These are phyloP conservation scores for Asterochloris erici DNA, from an alignment of 139 green algal species.

Conservation along the genomic window DNA sequence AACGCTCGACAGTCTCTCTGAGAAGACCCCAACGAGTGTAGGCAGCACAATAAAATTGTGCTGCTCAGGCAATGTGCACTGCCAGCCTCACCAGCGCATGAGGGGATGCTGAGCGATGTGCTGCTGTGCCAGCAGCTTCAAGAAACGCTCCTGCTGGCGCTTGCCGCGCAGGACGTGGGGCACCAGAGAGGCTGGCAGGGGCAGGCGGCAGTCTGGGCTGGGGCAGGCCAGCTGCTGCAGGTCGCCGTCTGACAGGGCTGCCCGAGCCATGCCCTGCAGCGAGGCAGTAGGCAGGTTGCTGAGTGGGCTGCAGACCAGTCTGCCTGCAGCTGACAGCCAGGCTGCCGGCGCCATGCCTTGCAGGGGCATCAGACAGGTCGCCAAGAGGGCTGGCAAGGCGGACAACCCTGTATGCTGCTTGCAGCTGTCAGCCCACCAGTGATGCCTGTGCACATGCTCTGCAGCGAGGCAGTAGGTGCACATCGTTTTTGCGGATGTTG, in stretches of 20 bases:
- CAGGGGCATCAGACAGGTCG: neutral
- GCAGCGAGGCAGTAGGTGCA: neutral
- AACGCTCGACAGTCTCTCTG: too few relatives aligned
- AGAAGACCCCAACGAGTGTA: too few relatives aligned
- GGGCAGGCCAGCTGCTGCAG: slow-evolving; percentile 18
- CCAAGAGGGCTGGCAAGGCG: neutral
- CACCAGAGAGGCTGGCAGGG: slow-evolving; percentile 3
- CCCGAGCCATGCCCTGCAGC: slow-evolving; percentile 16
- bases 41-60: too few relatives aligned
- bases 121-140: slow-evolving; percentile 20
- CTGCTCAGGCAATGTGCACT: neutral
- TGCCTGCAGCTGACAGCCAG: neutral
- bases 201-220: slow-evolving; percentile 13
- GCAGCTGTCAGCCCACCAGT: neutral
- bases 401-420: neutral
- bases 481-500: too few relatives aligned
- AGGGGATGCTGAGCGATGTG: slow-evolving; percentile 15
- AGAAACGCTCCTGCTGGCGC: neutral
- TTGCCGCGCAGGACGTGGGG: slow-evolving; percentile 8
- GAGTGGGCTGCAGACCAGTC: neutral
- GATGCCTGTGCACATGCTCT: neutral
- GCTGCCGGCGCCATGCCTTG: neutral
- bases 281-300: neutral
- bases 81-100: slow-evolving; percentile 21
- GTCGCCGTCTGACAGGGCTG: slow-evolving; percentile 11